phyloP scores from a whole-genome alignment of 129 eudicot species.

The Lactuca sativa region DNA sequence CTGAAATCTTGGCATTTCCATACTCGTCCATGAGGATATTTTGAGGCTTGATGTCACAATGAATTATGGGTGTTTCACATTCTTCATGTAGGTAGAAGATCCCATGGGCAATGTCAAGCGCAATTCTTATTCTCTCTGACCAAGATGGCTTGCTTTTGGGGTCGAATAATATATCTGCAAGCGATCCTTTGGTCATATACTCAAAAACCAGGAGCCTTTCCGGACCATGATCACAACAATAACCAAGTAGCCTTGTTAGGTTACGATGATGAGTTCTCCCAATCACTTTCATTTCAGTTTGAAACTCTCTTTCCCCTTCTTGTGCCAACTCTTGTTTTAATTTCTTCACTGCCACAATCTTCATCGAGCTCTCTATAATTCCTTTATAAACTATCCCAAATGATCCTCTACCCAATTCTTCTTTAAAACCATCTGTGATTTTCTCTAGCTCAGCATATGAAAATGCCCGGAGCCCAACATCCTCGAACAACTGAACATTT shows the following conservation, averaged over 20 bases:
- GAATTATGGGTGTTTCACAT: constrained; percentile 41
- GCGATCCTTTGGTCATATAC: constrained; percentile 43
- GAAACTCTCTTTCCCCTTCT: constrained; percentile 48
- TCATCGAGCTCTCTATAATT: constrained; percentile 17
- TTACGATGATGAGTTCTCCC: constrained; percentile 53
- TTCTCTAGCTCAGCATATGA: constrained; percentile 36
- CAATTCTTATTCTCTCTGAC: constrained; percentile 30
- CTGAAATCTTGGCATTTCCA: constrained; percentile 26
- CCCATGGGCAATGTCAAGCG: constrained; percentile 31
- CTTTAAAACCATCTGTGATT: constrained; percentile 35
- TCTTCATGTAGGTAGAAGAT: constrained; percentile 39
- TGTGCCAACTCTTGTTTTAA: constrained; percentile 30
- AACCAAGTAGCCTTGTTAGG: constrained; percentile 37
- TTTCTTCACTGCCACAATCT: constrained; percentile 44
- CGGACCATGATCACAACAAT: constrained; percentile 37
- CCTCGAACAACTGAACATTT: constrained; percentile 8
- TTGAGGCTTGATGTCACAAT: constrained; percentile 46
- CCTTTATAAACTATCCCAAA: constrained; percentile 54
- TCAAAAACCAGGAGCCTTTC: constrained; percentile 44
- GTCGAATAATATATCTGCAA: constrained; percentile 34
- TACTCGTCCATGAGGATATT: constrained; percentile 41
- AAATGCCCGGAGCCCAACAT: constrained; percentile 25
- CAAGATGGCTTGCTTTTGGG: constrained; percentile 22
- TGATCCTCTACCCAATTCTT: constrained; percentile 46
- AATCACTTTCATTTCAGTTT: constrained; percentile 45